phyloP scores from a whole-genome alignment of 2,329 filamentous ascomycete genomes.

The Phyllosticta citribraziliensis region DNA sequence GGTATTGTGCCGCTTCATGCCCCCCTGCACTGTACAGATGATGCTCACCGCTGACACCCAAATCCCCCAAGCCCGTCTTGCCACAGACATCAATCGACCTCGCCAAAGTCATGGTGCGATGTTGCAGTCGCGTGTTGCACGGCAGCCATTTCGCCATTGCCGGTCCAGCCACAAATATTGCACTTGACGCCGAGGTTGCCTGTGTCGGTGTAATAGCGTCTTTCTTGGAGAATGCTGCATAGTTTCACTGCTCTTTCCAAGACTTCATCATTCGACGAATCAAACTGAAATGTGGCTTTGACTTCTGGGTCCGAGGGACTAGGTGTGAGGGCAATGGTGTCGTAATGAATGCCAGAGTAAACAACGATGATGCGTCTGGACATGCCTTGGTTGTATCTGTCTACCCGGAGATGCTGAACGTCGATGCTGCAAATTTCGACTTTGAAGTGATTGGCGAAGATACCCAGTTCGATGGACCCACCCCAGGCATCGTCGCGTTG shows the following conservation, averaged over 20 bases:
- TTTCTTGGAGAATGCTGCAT: conserved; percentile 52
- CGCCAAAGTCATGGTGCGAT: conserved; percentile 47
- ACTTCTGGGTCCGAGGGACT: conserved; percentile 47
- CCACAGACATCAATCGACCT: conserved; percentile 22
- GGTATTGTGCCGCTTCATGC: too few relatives aligned
- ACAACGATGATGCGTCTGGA: conserved; percentile 65
- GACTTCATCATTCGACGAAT: conserved; percentile 44
- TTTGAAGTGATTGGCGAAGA: conserved; percentile 74
- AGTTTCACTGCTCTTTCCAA: conserved; percentile 48
- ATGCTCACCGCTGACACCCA: too few relatives aligned
- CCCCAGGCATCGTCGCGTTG: conserved; percentile 77
- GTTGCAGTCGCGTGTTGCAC: conserved; percentile 52
- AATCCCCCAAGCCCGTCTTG: not conserved
- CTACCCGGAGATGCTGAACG: conserved; percentile 57
- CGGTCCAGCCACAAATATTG: conserved; percentile 60
- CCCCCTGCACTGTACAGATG: too few relatives aligned
- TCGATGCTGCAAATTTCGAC: conserved; percentile 81
- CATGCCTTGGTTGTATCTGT: conserved; percentile 69
- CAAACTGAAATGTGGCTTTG: conserved; percentile 59
- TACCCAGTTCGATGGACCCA: conserved; percentile 79
- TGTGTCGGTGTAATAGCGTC: conserved; percentile 84
- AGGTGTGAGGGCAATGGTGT: conserved; percentile 66
- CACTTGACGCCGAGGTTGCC: conserved; percentile 70
- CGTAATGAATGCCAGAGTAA: conserved; percentile 91
- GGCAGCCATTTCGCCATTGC: conserved; percentile 56